Evolutionary conservation across 371 early-diverging fungal species (phyloP).

Genomic region (Entomophthora muscae): DNA sequence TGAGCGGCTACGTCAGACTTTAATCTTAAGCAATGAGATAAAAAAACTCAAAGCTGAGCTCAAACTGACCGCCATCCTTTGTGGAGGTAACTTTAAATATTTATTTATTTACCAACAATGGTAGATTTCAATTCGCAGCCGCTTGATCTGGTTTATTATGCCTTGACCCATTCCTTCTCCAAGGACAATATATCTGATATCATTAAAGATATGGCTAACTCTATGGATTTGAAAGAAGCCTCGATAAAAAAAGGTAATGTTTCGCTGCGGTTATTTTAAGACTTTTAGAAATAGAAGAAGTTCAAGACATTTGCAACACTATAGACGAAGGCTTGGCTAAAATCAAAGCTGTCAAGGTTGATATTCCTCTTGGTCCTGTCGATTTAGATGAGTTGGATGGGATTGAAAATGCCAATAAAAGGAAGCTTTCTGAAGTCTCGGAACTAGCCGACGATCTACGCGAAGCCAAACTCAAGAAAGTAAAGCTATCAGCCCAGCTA

Average conservation of each 20-base stretch:
- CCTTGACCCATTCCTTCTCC: neutral
- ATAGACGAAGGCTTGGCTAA: neutral
- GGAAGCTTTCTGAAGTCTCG: too few relatives aligned
- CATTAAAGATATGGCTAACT: neutral
- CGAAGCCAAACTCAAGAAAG: neutral
- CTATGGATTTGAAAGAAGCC: too few relatives aligned
- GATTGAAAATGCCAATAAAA: too few relatives aligned
- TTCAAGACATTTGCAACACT: neutral
- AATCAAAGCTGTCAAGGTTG: neutral
- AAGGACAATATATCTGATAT: neutral
- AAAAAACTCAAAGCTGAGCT: neutral
- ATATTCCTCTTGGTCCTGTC: neutral
- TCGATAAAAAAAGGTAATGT: too few relatives aligned
- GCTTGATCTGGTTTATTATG: neutral
- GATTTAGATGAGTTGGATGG: neutral
- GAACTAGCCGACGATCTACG: too few relatives aligned
- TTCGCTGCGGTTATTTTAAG: too few relatives aligned
- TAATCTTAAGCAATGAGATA: neutral
- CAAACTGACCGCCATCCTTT: neutral
- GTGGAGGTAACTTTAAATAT: conserved; percentile 4
- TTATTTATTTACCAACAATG: neutral
- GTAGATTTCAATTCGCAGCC: conserved; percentile 4
- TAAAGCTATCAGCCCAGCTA: neutral
- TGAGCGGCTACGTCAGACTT: neutral
- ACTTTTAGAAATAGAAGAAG: neutral